These are phyloP conservation scores for Sporothrix sp. DNA, from an alignment of 2,329 filamentous ascomycete genomes.

Conservation along the genomic window DNA sequence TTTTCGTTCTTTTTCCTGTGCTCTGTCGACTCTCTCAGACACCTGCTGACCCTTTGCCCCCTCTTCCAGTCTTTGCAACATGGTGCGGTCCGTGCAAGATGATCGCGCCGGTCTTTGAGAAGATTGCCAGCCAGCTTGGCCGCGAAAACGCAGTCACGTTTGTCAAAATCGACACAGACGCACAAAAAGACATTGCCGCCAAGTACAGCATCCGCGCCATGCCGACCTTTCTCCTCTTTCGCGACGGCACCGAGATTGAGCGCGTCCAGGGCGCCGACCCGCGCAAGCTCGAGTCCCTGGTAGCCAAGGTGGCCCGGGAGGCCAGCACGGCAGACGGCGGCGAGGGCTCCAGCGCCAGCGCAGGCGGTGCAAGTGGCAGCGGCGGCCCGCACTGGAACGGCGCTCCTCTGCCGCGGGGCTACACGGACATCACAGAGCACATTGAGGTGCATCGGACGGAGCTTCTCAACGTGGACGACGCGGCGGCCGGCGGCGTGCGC, in stretches of 20 bases:
- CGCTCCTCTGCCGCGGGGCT: slow-evolving; percentile 65
- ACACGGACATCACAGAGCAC: slow-evolving; percentile 72
- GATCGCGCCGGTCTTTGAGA: slow-evolving; percentile 75
- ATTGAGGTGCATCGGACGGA: slow-evolving; percentile 74
- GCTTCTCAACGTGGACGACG: slow-evolving; percentile 75
- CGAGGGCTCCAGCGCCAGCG: slow-evolving; percentile 31
- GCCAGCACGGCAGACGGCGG: slow-evolving; percentile 40
- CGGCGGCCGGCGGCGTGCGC: slow-evolving; percentile 60
- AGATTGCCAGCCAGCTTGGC: slow-evolving; percentile 61
- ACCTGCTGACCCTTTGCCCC: too few species aligned
- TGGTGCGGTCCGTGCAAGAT: slow-evolving; percentile 78
- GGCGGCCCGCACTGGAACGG: slow-evolving; percentile 52
- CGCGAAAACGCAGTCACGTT: slow-evolving; percentile 68
- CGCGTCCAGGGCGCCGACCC: slow-evolving; percentile 68
- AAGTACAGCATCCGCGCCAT: slow-evolving; percentile 67
- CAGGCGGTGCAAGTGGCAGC: too few species aligned
- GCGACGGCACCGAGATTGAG: slow-evolving; percentile 55
- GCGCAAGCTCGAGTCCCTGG: slow-evolving; percentile 56
- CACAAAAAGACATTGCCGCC: slow-evolving; percentile 61
- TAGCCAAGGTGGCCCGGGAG: slow-evolving; percentile 62
- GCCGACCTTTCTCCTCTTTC: slow-evolving; percentile 89
- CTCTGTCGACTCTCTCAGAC: too few species aligned
- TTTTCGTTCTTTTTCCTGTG: too few species aligned
- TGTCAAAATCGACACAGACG: slow-evolving; percentile 52
- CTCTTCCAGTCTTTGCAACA: slow-evolving; percentile 65